Percentiles rank a stretch among this genome's conserved stretches.
Conservation (phyloP, 1,284 basidiomycete genomes). For the Meira nashicola region DNA sequence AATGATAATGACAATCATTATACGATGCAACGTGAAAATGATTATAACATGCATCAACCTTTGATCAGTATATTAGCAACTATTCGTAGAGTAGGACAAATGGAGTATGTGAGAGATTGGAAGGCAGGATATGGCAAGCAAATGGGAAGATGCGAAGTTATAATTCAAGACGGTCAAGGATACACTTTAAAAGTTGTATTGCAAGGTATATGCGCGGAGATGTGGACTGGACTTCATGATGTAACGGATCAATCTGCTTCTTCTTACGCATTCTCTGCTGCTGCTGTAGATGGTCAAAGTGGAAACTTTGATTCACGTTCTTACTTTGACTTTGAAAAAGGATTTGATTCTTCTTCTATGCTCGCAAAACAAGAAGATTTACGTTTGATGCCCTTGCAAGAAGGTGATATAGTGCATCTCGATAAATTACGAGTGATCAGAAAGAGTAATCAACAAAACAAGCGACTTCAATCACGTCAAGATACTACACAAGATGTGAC, state of each 20-base stretch:
- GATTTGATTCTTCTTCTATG: neutral
- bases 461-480: neutral
- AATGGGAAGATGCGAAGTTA: slow-evolving; percentile 7
- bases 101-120: slow-evolving; percentile 6
- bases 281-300: neutral
- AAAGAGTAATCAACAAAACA: neutral
- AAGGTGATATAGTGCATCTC: slow-evolving; percentile 1
- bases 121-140: slow-evolving; percentile 6
- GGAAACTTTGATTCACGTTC: neutral
- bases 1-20: neutral
- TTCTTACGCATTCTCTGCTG: neutral
- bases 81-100: neutral
- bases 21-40: neutral
- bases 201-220: slow-evolving; percentile 1
- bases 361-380: neutral
- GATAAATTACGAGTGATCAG: neutral
- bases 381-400: neutral
- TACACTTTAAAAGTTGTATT: slow-evolving; percentile 4
- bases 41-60: neutral
- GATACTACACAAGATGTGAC: neutral
- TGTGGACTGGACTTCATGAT: neutral
- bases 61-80: neutral
- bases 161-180: neutral
- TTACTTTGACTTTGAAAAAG: neutral
- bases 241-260: neutral